These are phyloP conservation scores for Coffea canephora DNA, from an alignment of 257 asterid genomes.

Conservation along the genomic window DNA sequence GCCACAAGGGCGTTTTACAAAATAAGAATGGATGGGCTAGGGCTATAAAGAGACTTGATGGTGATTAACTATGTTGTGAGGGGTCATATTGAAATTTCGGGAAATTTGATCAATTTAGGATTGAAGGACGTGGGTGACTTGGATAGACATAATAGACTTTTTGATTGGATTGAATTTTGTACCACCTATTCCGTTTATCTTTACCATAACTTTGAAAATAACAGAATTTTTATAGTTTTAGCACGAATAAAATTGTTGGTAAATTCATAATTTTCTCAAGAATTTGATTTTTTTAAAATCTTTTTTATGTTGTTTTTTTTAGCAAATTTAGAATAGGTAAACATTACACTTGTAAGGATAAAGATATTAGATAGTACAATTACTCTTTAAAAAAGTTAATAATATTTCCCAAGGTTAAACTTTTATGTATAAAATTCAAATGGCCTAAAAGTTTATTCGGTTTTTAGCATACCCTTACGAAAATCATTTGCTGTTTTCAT, in stretches of 20 bases:
- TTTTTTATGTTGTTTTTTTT: too few relatives aligned
- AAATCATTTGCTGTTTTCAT: background rate
- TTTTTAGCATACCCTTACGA: background rate
- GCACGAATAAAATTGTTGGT: too few relatives aligned
- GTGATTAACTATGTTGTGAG: background rate
- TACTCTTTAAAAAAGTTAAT: background rate
- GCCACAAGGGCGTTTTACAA: background rate
- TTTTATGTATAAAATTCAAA: too few relatives aligned
- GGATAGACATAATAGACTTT: background rate
- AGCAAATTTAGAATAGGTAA: background rate
- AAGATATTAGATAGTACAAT: too few relatives aligned
- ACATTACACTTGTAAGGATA: too few relatives aligned
- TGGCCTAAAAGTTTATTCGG: background rate
- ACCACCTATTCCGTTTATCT: background rate
- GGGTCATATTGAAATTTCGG: conserved; percentile 7
- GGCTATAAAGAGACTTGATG: background rate
- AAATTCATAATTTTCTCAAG: too few relatives aligned
- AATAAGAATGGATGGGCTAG: background rate
- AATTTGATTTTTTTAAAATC: background rate
- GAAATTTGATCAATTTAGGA: background rate
- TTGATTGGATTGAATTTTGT: background rate
- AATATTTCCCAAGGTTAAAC: too few relatives aligned
- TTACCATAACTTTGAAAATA: background rate
- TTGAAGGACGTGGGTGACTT: background rate
- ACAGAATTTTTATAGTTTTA: background rate